Evolutionary conservation across 495 filamentous ascomycete species (phyloP).

Genomic region (Tuber borchii): DNA sequence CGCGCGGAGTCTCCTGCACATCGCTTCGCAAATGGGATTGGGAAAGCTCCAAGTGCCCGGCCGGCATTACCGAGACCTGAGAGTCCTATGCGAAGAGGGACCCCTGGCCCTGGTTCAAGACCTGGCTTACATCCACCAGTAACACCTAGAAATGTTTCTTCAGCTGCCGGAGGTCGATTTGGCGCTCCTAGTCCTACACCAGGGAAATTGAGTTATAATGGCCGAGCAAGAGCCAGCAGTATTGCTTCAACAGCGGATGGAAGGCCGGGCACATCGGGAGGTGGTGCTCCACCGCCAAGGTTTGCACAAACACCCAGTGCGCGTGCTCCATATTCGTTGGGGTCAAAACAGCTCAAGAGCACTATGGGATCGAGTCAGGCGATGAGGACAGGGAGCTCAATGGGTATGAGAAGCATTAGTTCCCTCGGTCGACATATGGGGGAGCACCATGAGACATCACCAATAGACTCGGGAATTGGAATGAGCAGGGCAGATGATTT

Average conservation of each 20-base stretch:
- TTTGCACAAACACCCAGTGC: slow-evolving; percentile 32
- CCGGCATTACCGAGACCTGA: slow-evolving; percentile 60
- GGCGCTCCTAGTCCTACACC: slow-evolving; percentile 57
- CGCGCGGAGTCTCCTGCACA: slow-evolving; percentile 34
- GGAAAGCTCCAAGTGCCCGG: slow-evolving; percentile 63
- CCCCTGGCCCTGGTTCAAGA: slow-evolving; percentile 27
- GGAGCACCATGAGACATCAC: slow-evolving; percentile 50
- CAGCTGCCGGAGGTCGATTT: slow-evolving; percentile 41
- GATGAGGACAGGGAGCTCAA: slow-evolving; percentile 35
- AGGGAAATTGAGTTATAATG: slow-evolving; percentile 56
- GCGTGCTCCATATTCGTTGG: slow-evolving; percentile 28
- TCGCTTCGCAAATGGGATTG: slow-evolving; percentile 51
- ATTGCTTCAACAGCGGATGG: slow-evolving; percentile 42
- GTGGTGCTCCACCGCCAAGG: slow-evolving; percentile 14
- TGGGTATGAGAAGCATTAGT: slow-evolving; percentile 36
- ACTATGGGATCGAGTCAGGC: slow-evolving; percentile 18
- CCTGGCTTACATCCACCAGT: slow-evolving; percentile 33
- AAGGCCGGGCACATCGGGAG: slow-evolving; percentile 34
- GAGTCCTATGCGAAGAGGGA: slow-evolving; percentile 33
- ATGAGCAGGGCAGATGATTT: slow-evolving; percentile 50
- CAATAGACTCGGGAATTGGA: slow-evolving; percentile 48
- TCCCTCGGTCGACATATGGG: slow-evolving; percentile 33
- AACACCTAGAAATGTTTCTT: slow-evolving; percentile 43
- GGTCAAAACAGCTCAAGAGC: slow-evolving; percentile 33
- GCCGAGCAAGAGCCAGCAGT: slow-evolving; percentile 51